Conservation (phyloP, 805 yeast species). For the Ogataea philodendri region DNA sequence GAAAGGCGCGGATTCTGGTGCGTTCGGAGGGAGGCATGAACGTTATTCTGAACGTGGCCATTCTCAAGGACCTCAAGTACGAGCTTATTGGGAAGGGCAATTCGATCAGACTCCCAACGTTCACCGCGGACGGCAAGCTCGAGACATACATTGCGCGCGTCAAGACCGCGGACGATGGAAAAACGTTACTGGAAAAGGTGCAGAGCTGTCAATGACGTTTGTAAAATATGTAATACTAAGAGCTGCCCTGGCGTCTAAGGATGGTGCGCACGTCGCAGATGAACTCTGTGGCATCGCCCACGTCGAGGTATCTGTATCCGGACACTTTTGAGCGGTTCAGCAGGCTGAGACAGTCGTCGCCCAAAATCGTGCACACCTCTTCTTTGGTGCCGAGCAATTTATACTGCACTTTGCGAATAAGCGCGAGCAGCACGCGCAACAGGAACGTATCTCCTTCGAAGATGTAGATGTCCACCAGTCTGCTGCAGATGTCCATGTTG, state of each 20-base stretch:
- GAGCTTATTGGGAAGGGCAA: slow-evolving; percentile 62
- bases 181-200: slow-evolving; percentile 41
- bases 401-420: slow-evolving; percentile 47
- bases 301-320: slow-evolving; percentile 40
- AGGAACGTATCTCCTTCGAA: slow-evolving; percentile 62
- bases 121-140: slow-evolving; percentile 53
- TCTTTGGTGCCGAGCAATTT: slow-evolving; percentile 49
- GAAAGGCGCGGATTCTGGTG: slow-evolving; percentile 67
- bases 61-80: slow-evolving; percentile 59
- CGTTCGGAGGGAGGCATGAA: slow-evolving; percentile 89
- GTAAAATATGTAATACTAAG: slow-evolving; percentile 9
- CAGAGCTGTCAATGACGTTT: slow-evolving; percentile 23
- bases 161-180: slow-evolving; percentile 71
- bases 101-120: slow-evolving; percentile 63
- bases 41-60: slow-evolving; percentile 65
- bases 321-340: slow-evolving; percentile 24
- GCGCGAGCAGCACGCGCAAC: slow-evolving; percentile 51
- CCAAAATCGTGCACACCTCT: slow-evolving; percentile 45
- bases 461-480: slow-evolving; percentile 55
- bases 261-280: slow-evolving; percentile 41
- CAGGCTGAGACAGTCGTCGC: slow-evolving; percentile 31
- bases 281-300: slow-evolving; percentile 52
- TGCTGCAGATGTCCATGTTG: slow-evolving; percentile 44
- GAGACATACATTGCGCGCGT: slow-evolving; percentile 72
- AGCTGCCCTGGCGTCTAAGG: slow-evolving; percentile 28